Evolutionary conservation across 1,284 basidiomycete species (phyloP).

Genomic region (Hymenochaete sp.): DNA sequence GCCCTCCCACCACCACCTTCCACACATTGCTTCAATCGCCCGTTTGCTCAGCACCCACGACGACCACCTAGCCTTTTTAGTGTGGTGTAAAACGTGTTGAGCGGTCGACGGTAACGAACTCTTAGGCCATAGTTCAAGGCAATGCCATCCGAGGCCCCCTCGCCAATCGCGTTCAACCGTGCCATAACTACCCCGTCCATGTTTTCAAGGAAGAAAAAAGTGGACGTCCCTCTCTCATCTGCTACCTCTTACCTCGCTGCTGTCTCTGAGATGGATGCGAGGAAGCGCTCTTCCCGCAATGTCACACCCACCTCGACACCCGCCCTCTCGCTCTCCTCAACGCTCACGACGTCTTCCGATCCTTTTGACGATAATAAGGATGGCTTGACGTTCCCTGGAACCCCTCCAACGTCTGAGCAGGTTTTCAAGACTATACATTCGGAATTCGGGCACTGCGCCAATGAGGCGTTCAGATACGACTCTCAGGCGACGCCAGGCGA

Average conservation of each 20-base stretch:
- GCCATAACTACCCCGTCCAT: conserved; percentile 44
- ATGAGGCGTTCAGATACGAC: conserved; percentile 59
- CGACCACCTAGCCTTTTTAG: not conserved
- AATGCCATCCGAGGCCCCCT: conserved; percentile 38
- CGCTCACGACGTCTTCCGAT: conserved; percentile 14
- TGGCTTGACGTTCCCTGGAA: conserved; percentile 47
- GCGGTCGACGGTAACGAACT: too few species aligned
- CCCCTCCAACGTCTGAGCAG: conserved; percentile 68
- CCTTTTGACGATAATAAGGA: conserved; percentile 36
- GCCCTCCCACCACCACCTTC: not conserved
- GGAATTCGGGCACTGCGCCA: conserved; percentile 80
- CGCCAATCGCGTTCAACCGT: conserved; percentile 41
- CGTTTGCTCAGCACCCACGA: not conserved
- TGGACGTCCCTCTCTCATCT: conserved; percentile 41
- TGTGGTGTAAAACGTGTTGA: not conserved
- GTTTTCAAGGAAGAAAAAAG: conserved; percentile 53
- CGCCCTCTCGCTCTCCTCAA: conserved; percentile 15
- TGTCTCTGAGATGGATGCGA: conserved; percentile 17
- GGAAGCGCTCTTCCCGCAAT: conserved; percentile 7
- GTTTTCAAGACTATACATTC: conserved; percentile 70
- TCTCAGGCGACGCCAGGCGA: conserved; percentile 50
- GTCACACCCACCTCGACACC: conserved; percentile 14
- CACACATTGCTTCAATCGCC: not conserved
- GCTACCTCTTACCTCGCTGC: conserved; percentile 58
- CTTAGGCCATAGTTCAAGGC: too few species aligned